Conservation (phyloP, 164 flowering plant species). For the Tinospora cordifolia region DNA sequence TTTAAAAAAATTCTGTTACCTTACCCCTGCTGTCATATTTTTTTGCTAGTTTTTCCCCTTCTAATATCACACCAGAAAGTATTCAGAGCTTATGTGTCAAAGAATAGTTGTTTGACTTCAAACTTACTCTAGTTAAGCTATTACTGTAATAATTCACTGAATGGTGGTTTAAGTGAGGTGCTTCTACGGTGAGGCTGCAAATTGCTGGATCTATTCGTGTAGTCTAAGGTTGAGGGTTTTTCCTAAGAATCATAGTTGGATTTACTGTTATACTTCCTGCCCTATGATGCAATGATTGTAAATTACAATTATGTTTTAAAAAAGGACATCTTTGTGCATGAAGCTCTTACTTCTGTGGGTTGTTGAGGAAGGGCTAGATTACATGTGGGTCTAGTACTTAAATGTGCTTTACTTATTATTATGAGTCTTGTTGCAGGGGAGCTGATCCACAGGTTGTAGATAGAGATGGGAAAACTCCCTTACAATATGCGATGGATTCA, state of each 20-base stretch:
- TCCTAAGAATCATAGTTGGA: too few species aligned
- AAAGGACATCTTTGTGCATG: too few species aligned
- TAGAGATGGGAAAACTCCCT: slow-evolving; percentile 46
- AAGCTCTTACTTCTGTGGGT: too few species aligned
- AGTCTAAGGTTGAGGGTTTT: too few species aligned
- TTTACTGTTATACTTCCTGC: not conserved
- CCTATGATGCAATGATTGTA: not conserved
- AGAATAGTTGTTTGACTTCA: not conserved
- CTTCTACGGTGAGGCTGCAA: too few species aligned
- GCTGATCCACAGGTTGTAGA: slow-evolving; percentile 54
- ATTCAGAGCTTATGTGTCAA: not conserved
- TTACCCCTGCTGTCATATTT: slow-evolving; percentile 24
- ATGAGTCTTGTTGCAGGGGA: slow-evolving; percentile 43
- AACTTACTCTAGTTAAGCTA: not conserved
- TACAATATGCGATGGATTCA: slow-evolving; percentile 40
- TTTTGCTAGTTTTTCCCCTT: not conserved
- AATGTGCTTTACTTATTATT: not conserved
- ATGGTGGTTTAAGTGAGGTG: too few species aligned
- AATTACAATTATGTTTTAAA: not conserved
- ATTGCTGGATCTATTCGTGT: too few species aligned
- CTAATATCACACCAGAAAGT: too few species aligned
- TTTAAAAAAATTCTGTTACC: too few species aligned
- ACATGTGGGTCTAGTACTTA: too few species aligned
- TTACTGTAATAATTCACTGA: not conserved
- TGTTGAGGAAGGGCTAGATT: too few species aligned